Evolutionary conservation across 2,329 filamentous ascomycete species (phyloP), one percentile per base, ranked within the genome.

Genomic region (Calonectria montana): DNA sequence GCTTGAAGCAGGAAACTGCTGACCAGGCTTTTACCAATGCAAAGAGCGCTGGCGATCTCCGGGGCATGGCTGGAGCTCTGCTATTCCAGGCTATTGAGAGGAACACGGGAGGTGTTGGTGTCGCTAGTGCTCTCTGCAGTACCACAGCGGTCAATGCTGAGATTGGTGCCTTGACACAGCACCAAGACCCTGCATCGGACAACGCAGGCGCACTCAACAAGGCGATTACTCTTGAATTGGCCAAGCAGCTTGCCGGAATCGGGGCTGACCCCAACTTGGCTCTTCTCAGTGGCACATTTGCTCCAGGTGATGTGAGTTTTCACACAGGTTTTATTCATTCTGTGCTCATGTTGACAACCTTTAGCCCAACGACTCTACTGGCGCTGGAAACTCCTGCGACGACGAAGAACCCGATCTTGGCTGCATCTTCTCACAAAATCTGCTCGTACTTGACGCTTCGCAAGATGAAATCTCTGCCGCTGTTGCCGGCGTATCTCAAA

Each of bases 161-260:
- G 83, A 92, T 94, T 77, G 88, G 86, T 31, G 90, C 90, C 50
- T 80, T 94, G 71, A 83, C 86, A 66, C 91, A 92, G 82, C 91
- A 93, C 82, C 91, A 94, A 83, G 92, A 94, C 80, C 91, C 92
- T 31, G 92, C 91, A 23, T 89, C 89, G 0, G 79, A 86, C 3
- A 87, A 87, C 48, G 89, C 91, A 15, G 86, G 87, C 16, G 87
- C 80, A 1, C 83, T 85, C 59, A 93, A 93, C 86, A 92, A 92
- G 84, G 84, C 85, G 41, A 89, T 93, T 75, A 87, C 89, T 57
- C 84, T 92, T 8, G 87, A 86, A 53, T 84, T 93, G 4, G 91
- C 91, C 21, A 82, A 85, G 65, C 89, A 93, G 82, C 88, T 93
- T 64, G 86, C 87, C 23, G 83, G 85, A 5, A 86, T 93, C 73